Conservation (phyloP, 768 basidiomycete species). For the Collybiopsis confluens region DNA sequence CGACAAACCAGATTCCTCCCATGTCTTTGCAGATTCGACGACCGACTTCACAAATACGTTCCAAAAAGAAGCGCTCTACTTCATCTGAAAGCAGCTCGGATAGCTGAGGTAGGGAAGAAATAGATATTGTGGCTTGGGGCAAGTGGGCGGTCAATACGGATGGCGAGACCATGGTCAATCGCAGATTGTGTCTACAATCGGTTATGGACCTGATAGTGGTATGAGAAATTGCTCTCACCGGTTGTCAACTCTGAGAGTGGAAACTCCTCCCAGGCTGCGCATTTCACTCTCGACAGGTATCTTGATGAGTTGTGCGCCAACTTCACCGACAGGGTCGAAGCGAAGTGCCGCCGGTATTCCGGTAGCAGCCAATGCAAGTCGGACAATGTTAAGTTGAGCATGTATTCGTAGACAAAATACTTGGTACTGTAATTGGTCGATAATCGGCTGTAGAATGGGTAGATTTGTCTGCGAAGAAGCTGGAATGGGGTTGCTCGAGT, state of each 20-base stretch:
- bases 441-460: slow-evolving; percentile 62
- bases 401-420: slow-evolving; percentile 66
- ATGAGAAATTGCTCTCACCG: slow-evolving; percentile 34
- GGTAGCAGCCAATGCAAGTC: slow-evolving; percentile 41
- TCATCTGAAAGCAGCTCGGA: slow-evolving; percentile 74
- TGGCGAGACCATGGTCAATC: slow-evolving; percentile 73
- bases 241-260: slow-evolving; percentile 64
- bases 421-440: slow-evolving; percentile 77
- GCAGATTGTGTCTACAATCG: slow-evolving; percentile 57
- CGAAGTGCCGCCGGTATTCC: slow-evolving; percentile 55
- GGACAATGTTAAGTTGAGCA: slow-evolving; percentile 50
- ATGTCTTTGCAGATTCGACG: slow-evolving; percentile 43
- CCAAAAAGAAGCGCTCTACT: slow-evolving; percentile 65
- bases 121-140: slow-evolving; percentile 69
- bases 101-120: slow-evolving; percentile 75
- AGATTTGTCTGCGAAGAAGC: slow-evolving; percentile 30
- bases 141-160: slow-evolving; percentile 76
- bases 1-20: slow-evolving; percentile 78
- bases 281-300: slow-evolving; percentile 36
- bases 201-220: background rate
- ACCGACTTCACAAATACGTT: slow-evolving; percentile 67
- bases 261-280: slow-evolving; percentile 63
- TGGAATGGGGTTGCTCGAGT: slow-evolving; percentile 4
- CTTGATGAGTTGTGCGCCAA: slow-evolving; percentile 54
- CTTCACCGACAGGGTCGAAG: slow-evolving; percentile 65